A percentile compares a stretch with the other conserved stretches of the same genome.
These are phyloP conservation scores for Cladobotryum mycophilum DNA, from an alignment of 2,329 filamentous ascomycete genomes.

Conservation along the genomic window DNA sequence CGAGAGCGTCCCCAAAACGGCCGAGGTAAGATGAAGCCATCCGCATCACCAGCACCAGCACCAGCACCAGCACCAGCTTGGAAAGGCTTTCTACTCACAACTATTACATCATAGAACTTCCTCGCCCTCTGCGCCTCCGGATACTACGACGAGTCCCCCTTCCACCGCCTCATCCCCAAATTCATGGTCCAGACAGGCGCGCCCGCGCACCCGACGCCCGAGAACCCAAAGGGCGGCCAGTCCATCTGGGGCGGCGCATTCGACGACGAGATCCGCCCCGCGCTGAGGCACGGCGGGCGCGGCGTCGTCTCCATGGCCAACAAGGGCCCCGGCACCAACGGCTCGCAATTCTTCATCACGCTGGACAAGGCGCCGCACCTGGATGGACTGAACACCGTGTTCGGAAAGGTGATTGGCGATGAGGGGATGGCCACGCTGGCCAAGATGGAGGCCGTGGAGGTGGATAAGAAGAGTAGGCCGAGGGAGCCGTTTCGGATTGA, in stretches of 20 bases:
- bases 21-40: too few relatives aligned
- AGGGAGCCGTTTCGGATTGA: constrained; percentile 62
- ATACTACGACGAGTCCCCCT: constrained; percentile 69
- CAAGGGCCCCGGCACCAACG: constrained; percentile 66
- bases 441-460: constrained; percentile 62
- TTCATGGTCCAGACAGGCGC: constrained; percentile 79
- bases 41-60: background rate
- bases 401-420: constrained; percentile 66
- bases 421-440: constrained; percentile 59
- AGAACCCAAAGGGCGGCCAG: constrained; percentile 59
- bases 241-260: constrained; percentile 71
- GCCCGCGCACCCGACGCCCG: constrained; percentile 47
- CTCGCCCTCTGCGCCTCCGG: constrained; percentile 75
- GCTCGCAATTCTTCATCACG: constrained; percentile 75
- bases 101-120: constrained; percentile 58
- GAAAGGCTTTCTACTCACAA: background rate
- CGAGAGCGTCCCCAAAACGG: constrained; percentile 86
- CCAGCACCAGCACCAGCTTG: background rate
- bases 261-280: constrained; percentile 72
- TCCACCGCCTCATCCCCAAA: constrained; percentile 72
- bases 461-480: constrained; percentile 74
- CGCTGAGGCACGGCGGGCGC: constrained; percentile 60
- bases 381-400: constrained; percentile 79
- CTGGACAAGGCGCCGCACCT: constrained; percentile 74
- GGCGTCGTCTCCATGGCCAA: constrained; percentile 75